phyloP scores from a whole-genome alignment of 2,329 filamentous ascomycete genomes.

The Fusarium sp. region DNA sequence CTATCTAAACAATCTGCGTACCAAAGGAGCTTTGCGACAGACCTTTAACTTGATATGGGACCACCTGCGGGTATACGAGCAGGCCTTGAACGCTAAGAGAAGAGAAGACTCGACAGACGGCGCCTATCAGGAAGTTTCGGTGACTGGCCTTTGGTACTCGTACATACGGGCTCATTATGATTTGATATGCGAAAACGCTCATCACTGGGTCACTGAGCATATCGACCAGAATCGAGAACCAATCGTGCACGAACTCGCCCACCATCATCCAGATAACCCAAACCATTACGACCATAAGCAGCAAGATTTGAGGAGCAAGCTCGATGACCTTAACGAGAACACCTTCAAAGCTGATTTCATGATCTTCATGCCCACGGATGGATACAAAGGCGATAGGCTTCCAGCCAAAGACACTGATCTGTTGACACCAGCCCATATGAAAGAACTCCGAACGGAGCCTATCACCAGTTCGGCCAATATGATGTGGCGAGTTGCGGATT shows the following conservation, averaged over 20 bases:
- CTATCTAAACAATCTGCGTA: slow-evolving; percentile 44
- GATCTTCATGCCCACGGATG: slow-evolving; percentile 50
- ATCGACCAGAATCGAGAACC: slow-evolving; percentile 42
- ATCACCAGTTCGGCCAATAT: slow-evolving; percentile 35
- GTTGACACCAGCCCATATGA: not conserved
- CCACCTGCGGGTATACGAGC: slow-evolving; percentile 44
- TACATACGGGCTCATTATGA: slow-evolving; percentile 46
- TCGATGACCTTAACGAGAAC: slow-evolving; percentile 46
- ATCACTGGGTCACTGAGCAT: slow-evolving; percentile 46
- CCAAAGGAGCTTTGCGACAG: slow-evolving; percentile 39
- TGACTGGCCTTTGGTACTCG: slow-evolving; percentile 47
- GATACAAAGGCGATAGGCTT: slow-evolving; percentile 45
- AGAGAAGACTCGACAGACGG: not conserved
- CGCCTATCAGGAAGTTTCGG: slow-evolving; percentile 3
- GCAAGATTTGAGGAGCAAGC: slow-evolving; percentile 39
- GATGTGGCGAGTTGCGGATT: slow-evolving; percentile 14
- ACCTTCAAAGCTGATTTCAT: slow-evolving; percentile 41
- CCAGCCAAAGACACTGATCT: slow-evolving; percentile 22
- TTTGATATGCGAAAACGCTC: slow-evolving; percentile 37
- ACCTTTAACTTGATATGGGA: slow-evolving; percentile 50
- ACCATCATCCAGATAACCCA: not conserved
- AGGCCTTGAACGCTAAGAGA: slow-evolving; percentile 44
- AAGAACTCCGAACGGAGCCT: slow-evolving; percentile 3
- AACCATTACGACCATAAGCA: slow-evolving; percentile 17
- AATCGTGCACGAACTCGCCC: slow-evolving; percentile 16